These are phyloP conservation scores for Tricholoma matsutake DNA, from an alignment of 768 basidiomycete genomes.

Conservation along the genomic window DNA sequence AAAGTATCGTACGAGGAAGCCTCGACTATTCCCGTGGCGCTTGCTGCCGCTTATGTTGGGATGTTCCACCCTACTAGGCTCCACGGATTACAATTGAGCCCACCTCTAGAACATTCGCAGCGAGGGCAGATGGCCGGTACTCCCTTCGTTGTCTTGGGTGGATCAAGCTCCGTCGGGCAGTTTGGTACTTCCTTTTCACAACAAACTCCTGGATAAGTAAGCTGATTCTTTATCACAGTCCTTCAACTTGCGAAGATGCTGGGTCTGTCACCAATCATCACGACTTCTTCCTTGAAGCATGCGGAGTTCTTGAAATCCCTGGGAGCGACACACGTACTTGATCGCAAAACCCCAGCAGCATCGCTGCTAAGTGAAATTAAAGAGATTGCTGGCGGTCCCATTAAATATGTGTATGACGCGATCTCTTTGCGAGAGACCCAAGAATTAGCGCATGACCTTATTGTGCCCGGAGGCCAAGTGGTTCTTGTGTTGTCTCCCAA, in stretches of 20 bases:
- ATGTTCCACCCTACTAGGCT: conserved; percentile 26
- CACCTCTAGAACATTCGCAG: conserved; percentile 22
- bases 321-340: conserved; percentile 39
- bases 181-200: conserved; percentile 15
- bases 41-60: conserved; percentile 33
- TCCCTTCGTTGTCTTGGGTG: conserved; percentile 27
- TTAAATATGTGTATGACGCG: conserved; percentile 5
- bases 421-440: conserved; percentile 3
- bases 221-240: conserved; percentile 12
- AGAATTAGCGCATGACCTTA: conserved; percentile 1
- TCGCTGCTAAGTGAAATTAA: conserved; percentile 16
- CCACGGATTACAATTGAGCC: conserved; percentile 11
- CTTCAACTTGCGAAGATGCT: conserved; percentile 35
- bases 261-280: conserved; percentile 41
- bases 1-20: conserved; percentile 36
- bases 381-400: neutral
- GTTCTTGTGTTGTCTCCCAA: neutral
- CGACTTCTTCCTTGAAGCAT: conserved; percentile 30
- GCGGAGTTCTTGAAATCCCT: conserved; percentile 29
- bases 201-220: neutral
- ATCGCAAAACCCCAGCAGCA: conserved; percentile 14
- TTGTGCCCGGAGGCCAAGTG: neutral
- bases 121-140: conserved; percentile 22
- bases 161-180: conserved; percentile 24
- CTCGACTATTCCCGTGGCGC: conserved; percentile 31